Evolutionary conservation across 2,329 filamentous ascomycete genomes (phyloP), one percentile per base, ranked within the genome.

Genomic region (Pseudogymnoascus sp.): DNA sequence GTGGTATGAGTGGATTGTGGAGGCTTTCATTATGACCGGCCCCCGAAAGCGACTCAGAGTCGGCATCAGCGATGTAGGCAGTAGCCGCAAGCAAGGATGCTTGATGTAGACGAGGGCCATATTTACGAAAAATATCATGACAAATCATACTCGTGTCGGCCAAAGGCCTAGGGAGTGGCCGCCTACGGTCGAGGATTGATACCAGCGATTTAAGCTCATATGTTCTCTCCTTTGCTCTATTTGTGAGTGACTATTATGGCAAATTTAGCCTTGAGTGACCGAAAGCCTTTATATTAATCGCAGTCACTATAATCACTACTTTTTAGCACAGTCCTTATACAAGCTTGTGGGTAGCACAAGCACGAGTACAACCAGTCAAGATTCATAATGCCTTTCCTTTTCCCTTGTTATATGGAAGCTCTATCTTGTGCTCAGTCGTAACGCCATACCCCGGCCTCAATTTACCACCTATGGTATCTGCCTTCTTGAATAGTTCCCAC

Each of bases 1-100:
- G 6, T 99, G 94, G 95, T 99, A 99, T 74, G 94, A 99, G 75
- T 99, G 94, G 94, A 81, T 94, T 65, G 87, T 97, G 1, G 94
- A 97, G 75, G 90, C 89, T 10, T 97, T 87, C 74, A 82, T 81
- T 18, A 87, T 83, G 78, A 76, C 84, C 60, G 82, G 82, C 0
- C 81, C 81, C n/a, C 79, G 80, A 40, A 78, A 79, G 67, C 79
- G 87, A 63, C 79, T 90, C 75, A 87, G 87, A 75, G 77, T 91
- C 16, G 87, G 80, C 4, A 79, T 79, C 59, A 87, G 85, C 53
- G 87, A 87, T 61, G 73, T 90, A 68, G 87, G 87, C 70, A 89
- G 84, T 69, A 89, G 86, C 72, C 81, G 84, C 63, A 85, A 86
- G 73, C 82, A 88, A 66, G 87, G 86, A 0, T 91, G 88, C 71